Evolutionary conservation across 192 early-diverging fungal species (phyloP).

Genomic region (Chytriomyces sp.): DNA sequence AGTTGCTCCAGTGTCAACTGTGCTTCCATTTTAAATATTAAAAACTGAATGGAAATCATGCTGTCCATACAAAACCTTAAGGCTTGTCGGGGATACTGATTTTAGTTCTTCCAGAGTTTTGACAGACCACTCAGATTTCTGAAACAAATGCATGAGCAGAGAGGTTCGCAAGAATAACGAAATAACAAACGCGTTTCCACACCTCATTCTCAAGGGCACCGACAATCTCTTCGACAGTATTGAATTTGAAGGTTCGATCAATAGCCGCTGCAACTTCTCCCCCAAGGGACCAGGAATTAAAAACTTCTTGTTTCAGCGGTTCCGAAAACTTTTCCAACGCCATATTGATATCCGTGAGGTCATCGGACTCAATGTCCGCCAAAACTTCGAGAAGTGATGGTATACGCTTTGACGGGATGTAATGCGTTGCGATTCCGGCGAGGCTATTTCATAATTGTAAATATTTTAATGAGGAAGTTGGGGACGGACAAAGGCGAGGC

Average conservation of each 20-base stretch:
- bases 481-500: background rate
- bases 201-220: slow-evolving; percentile 79
- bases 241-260: slow-evolving; percentile 80
- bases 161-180: background rate
- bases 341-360: slow-evolving; percentile 79
- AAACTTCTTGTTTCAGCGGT: slow-evolving; percentile 34
- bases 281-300: slow-evolving; percentile 54
- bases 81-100: slow-evolving; percentile 80
- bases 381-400: slow-evolving; percentile 79
- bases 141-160: background rate
- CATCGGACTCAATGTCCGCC: slow-evolving; percentile 76
- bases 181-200: background rate
- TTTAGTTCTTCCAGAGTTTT: slow-evolving; percentile 69
- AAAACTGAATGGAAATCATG: too few relatives aligned
- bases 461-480: background rate
- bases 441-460: slow-evolving; percentile 47
- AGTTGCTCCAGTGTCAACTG: slow-evolving; percentile 83
- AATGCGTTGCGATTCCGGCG: slow-evolving; percentile 96
- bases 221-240: slow-evolving; percentile 84
- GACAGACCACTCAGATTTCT: slow-evolving; percentile 66
- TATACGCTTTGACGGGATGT: slow-evolving; percentile 85
- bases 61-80: slow-evolving; percentile 57
- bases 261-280: slow-evolving; percentile 67
- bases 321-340: slow-evolving; percentile 92
- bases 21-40: background rate